Percentiles rank a stretch among this genome's conserved stretches.
Conservation (phyloP, 2,329 filamentous ascomycete species). For the Penicillium griseofulvum region DNA sequence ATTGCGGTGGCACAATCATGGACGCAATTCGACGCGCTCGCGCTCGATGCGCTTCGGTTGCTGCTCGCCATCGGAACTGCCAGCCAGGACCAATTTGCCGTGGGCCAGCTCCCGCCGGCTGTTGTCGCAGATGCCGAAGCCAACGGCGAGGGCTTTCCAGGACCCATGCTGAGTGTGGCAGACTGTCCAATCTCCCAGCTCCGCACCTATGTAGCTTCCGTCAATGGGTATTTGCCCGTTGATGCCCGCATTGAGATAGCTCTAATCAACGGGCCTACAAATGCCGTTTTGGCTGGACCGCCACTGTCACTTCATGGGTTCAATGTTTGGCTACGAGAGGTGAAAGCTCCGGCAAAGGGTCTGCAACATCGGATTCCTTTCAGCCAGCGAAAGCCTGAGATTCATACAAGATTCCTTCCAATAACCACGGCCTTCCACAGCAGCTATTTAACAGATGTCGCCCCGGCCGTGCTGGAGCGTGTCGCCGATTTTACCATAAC, state of each 20-base stretch:
- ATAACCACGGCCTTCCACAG: constrained; percentile 45
- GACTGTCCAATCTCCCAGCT: not conserved
- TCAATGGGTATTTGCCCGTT: not conserved
- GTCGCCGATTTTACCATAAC: constrained; percentile 5
- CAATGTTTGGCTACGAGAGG: not conserved
- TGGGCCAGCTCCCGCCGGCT: not conserved
- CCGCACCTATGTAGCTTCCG: not conserved
- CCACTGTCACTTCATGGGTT: constrained; percentile 30
- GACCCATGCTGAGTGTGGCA: not conserved
- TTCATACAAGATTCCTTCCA: constrained; percentile 37
- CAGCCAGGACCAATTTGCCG: not conserved
- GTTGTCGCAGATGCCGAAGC: not conserved
- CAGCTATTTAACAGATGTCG: constrained; percentile 26
- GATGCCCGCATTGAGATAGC: not conserved
- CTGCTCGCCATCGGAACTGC: not conserved
- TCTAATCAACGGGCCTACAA: not conserved
- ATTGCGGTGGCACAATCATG: not conserved
- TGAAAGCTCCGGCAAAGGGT: not conserved
- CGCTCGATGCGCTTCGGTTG: not conserved
- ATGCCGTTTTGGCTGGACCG: constrained; percentile 12
- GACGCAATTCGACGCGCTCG: not conserved
- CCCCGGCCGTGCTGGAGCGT: not conserved
- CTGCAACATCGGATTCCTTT: constrained; percentile 26
- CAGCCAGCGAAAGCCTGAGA: constrained; percentile 28
- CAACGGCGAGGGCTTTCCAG: not conserved